These are phyloP conservation scores for Chondrus crispus DNA, from an alignment of 23 red algal genomes.

Conservation along the genomic window DNA sequence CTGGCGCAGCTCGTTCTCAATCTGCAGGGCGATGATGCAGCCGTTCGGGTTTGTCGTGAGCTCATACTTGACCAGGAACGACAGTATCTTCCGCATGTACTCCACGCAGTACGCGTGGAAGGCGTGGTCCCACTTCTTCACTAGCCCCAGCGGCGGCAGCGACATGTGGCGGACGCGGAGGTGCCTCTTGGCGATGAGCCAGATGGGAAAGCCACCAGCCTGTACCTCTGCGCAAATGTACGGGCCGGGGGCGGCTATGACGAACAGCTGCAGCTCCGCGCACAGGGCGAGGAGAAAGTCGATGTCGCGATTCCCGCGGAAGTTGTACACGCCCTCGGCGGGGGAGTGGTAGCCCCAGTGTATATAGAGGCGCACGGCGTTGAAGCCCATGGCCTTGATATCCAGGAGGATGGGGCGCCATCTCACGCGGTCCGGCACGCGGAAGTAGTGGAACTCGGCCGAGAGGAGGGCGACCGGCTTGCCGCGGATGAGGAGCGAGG, in stretches of 20 bases:
- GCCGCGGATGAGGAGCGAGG: conserved; percentile 58
- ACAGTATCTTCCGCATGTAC: conserved; percentile 60
- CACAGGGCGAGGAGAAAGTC: conserved; percentile 66
- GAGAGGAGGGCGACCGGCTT: conserved; percentile 61
- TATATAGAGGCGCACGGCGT: conserved; percentile 84
- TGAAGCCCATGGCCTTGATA: conserved; percentile 73
- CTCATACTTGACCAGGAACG: conserved; percentile 66
- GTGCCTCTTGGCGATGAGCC: conserved; percentile 83
- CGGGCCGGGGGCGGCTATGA: conserved; percentile 82
- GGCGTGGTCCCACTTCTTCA: conserved; percentile 77
- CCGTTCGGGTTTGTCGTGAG: conserved; percentile 69
- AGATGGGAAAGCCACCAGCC: conserved; percentile 84
- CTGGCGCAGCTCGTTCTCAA: conserved; percentile 89
- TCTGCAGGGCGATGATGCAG: conserved; percentile 89
- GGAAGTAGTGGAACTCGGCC: conserved; percentile 89
- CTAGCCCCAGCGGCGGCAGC: conserved; percentile 46
- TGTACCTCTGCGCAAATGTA: conserved; percentile 96
- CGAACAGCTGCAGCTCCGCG: conserved; percentile 74
- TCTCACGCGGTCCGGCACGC: conserved; percentile 70
- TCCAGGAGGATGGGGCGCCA: conserved; percentile 59
- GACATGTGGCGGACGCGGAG: conserved; percentile 77
- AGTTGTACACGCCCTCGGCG: conserved; percentile 65
- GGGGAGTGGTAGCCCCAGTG: conserved; percentile 90
- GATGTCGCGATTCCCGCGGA: conserved; percentile 81
- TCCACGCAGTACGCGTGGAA: conserved; percentile 65